Percentiles rank a stretch among this genome's conserved stretches.
phyloP scores from a whole-genome alignment of 495 filamentous ascomycete genomes.

The Chaetomidium leptoderma region DNA sequence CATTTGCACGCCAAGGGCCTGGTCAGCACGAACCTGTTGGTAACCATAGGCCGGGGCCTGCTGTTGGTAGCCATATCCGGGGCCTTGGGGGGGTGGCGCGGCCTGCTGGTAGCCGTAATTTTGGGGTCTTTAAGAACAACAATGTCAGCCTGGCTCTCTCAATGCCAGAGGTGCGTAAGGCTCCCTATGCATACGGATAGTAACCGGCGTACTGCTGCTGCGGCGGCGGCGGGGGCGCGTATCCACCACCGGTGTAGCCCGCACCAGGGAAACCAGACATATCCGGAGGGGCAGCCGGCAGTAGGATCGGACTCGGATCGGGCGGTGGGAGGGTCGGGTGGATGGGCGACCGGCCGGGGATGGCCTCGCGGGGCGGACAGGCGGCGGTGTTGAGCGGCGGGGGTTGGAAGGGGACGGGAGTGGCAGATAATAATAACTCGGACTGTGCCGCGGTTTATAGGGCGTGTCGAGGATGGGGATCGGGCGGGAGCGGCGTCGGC shows the following conservation, averaged over 20 bases:
- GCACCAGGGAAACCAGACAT: slow-evolving; percentile 42
- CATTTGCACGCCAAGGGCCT: slow-evolving; percentile 6
- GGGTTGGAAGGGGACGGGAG: neutral
- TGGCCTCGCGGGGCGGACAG: slow-evolving; percentile 1
- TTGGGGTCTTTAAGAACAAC: slow-evolving; percentile 12
- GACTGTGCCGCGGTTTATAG: neutral
- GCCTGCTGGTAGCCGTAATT: slow-evolving; percentile 27
- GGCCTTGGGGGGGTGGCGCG: slow-evolving; percentile 29
- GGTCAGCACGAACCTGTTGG: slow-evolving; percentile 21
- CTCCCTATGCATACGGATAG: slow-evolving; percentile 35
- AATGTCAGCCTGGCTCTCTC: slow-evolving; percentile 10
- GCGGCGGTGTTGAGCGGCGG: slow-evolving; percentile 1
- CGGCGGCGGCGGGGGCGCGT: slow-evolving; percentile 26
- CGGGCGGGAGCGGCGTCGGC: neutral
- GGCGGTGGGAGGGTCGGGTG: neutral
- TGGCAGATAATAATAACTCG: neutral
- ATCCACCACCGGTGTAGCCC: slow-evolving; percentile 39
- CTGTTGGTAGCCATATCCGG: slow-evolving; percentile 49
- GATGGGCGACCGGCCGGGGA: slow-evolving; percentile 2
- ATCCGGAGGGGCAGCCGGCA: slow-evolving; percentile 12
- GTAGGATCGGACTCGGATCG: neutral
- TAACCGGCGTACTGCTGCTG: slow-evolving; percentile 40
- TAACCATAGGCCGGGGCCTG: slow-evolving; percentile 37
- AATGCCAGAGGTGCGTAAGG: neutral
- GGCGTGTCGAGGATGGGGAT: neutral